These are phyloP conservation scores for Alternaria gansuensis DNA, from an alignment of 2,329 filamentous ascomycete species.

Conservation along the genomic window DNA sequence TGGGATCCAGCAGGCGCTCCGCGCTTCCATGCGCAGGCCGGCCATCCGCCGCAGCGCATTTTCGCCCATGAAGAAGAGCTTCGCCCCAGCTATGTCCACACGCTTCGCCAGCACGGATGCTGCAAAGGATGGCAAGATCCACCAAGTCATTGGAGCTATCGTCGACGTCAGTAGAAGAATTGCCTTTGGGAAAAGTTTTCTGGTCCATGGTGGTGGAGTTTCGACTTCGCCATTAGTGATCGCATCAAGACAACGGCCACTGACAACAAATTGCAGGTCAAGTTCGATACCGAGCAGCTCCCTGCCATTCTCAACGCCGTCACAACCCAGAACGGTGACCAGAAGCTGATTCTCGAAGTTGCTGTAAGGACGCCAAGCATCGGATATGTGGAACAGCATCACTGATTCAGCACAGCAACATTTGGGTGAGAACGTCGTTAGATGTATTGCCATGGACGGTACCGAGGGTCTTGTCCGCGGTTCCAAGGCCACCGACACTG, in stretches of 20 bases:
- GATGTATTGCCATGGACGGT: slow-evolving; percentile 99
- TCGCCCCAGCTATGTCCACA: slow-evolving; percentile 66
- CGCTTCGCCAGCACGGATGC: slow-evolving; percentile 70
- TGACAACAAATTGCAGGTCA: slow-evolving; percentile 72
- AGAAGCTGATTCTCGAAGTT: slow-evolving; percentile 97
- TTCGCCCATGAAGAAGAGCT: slow-evolving; percentile 65
- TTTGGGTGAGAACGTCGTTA: slow-evolving; percentile 98
- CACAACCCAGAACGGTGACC: slow-evolving; percentile 86
- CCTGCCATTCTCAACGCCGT: slow-evolving; percentile 98
- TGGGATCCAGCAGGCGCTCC: slow-evolving; percentile 72
- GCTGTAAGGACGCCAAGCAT: slow-evolving; percentile 70
- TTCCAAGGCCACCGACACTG: slow-evolving; percentile 83
- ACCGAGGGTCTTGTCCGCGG: slow-evolving; percentile 99
- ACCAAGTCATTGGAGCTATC: slow-evolving; percentile 81
- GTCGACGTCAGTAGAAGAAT: slow-evolving; percentile 74
- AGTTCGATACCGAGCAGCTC: slow-evolving; percentile 94
- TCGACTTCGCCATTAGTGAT: slow-evolving; percentile 41
- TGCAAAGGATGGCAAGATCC: slow-evolving; percentile 68
- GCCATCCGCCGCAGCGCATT: slow-evolving; percentile 62
- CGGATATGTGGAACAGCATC: slow-evolving; percentile 29
- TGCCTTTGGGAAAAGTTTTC: slow-evolving; percentile 52
- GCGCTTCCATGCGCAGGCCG: slow-evolving; percentile 67
- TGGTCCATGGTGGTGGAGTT: slow-evolving; percentile 24
- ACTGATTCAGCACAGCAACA: slow-evolving; percentile 77
- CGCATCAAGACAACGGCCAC: slow-evolving; percentile 38